Conservation (phyloP, 169 alveolate species). For the Plasmodium adleri region DNA sequence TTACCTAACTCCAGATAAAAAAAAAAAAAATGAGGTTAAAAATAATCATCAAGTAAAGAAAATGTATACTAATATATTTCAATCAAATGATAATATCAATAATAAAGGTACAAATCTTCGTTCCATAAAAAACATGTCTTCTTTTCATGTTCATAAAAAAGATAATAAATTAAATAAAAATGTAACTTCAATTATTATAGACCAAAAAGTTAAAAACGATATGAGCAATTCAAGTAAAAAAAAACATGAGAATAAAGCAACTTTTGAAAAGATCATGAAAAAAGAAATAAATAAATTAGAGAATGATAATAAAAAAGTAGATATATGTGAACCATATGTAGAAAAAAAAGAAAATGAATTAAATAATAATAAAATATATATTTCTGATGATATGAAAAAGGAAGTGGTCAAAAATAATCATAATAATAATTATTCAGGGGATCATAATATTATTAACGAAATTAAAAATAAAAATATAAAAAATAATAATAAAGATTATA, state of each 20-base stretch:
- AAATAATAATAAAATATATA: no score
- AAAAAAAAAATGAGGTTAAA: not conserved
- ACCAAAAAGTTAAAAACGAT: not conserved
- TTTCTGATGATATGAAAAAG: not conserved
- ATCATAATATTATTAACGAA: no score
- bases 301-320: no score
- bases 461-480: no score
- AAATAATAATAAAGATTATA: no score
- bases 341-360: no score
- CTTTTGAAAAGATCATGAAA: no score
- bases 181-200: not conserved
- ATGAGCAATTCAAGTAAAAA: slow-evolving; percentile 11
- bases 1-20: slow-evolving; percentile 16
- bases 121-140: not conserved
- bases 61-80: slow-evolving; percentile 4
- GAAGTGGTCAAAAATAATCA: not conserved
- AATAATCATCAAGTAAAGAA: slow-evolving; percentile 14
- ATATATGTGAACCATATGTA: no score
- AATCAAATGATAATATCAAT: not conserved
- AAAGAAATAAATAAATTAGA: no score
- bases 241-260: no score
- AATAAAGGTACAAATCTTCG: not conserved
- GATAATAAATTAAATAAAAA: slow-evolving; percentile 1
- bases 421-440: no score
- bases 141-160: slow-evolving; percentile 8